Conservation (phyloP, 208 protist species). For the Trypanosoma rangeli region DNA sequence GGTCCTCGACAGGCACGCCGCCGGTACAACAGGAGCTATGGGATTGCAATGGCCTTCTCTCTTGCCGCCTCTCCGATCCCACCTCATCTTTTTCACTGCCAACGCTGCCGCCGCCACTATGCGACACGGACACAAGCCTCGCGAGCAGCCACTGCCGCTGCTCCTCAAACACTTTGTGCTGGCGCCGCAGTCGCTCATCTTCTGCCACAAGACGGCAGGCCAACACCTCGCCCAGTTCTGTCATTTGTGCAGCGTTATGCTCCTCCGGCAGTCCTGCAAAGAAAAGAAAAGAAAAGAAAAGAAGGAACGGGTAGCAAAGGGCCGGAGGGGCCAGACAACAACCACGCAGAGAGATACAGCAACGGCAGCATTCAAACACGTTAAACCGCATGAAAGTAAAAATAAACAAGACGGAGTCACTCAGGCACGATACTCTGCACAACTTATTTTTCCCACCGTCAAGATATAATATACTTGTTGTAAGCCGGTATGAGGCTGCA, state of each 20-base stretch:
- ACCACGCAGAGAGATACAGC: neutral
- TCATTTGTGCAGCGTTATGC: neutral
- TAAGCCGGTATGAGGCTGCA: too few relatives aligned
- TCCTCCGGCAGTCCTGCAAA: neutral
- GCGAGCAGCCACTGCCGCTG: slow-evolving; percentile 22
- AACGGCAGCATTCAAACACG: neutral
- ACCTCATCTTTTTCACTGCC: neutral
- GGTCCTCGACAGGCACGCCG: slow-evolving; percentile 36
- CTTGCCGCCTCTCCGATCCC: neutral
- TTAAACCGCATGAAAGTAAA: neutral
- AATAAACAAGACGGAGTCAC: neutral
- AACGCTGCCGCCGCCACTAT: neutral
- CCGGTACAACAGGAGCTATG: neutral
- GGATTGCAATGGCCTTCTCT: neutral
- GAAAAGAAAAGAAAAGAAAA: slow-evolving; percentile 25
- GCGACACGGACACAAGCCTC: slow-evolving; percentile 10
- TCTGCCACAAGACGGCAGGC: slow-evolving; percentile 22
- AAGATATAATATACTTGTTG: too few relatives aligned
- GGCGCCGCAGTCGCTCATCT: slow-evolving; percentile 15
- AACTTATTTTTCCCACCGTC: too few relatives aligned
- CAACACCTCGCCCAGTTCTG: neutral
- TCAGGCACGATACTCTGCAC: neutral
- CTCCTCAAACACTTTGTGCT: slow-evolving; percentile 17
- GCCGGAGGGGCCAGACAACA: slow-evolving; percentile 6
- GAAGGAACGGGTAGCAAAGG: slow-evolving; percentile 13